phyloP scores from a whole-genome alignment of 2,329 filamentous ascomycete genomes.

The Akanthomyces dipterigenus region DNA sequence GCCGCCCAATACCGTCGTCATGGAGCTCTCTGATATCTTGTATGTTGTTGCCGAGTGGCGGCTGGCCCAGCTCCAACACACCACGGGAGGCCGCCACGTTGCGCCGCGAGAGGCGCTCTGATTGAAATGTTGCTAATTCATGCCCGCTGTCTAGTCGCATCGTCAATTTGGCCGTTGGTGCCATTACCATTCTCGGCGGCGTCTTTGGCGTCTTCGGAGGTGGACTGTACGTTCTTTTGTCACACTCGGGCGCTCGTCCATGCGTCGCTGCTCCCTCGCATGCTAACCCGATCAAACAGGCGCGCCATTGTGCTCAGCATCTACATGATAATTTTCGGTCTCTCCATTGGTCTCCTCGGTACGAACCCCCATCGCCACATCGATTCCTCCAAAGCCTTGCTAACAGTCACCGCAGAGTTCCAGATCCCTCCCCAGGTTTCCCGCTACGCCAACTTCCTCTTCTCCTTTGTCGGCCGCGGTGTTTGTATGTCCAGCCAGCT shows the following conservation, averaged over 20 bases:
- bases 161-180: constrained; percentile 83
- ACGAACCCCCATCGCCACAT: constrained; percentile 14
- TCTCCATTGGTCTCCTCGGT: constrained; percentile 64
- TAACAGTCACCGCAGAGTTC: constrained; percentile 57
- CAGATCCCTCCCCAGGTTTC: constrained; percentile 89
- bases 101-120: constrained; percentile 6
- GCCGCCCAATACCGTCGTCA: constrained; percentile 32
- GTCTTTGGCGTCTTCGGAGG: constrained; percentile 62
- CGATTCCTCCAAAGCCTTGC: background rate
- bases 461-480: constrained; percentile 93
- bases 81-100: constrained; percentile 4
- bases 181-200: constrained; percentile 82
- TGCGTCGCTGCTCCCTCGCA: background rate
- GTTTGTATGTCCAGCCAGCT: constrained; percentile 60
- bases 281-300: constrained; percentile 18
- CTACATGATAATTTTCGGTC: constrained; percentile 88
- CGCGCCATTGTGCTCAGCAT: constrained; percentile 65
- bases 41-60: constrained; percentile 40
- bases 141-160: constrained; percentile 60
- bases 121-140: constrained; percentile 25
- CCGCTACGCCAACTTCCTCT: constrained; percentile 94
- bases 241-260: background rate
- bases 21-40: constrained; percentile 87
- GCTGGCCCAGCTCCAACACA: background rate
- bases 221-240: constrained; percentile 44